Evolutionary conservation across 495 filamentous ascomycete species (phyloP), one percentile per base, ranked within the genome.

Genomic region (Trichoderma reesei): DNA sequence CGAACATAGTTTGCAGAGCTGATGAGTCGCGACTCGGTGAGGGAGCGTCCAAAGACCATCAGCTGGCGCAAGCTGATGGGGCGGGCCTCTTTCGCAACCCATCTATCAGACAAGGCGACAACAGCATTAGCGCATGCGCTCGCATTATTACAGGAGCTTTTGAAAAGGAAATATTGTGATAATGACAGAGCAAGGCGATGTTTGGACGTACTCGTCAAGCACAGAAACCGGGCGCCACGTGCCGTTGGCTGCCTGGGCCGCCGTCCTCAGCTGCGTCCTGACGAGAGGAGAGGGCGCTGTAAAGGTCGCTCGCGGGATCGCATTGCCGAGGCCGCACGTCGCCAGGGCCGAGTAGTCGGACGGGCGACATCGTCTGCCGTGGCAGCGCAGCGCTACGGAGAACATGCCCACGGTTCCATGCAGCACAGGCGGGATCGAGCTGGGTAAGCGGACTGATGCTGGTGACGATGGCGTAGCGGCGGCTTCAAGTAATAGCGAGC

Each of bases 1-100:
- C 94, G 90, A 48, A 98, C 91, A 80, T 98, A 98, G 74, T 98
- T 98, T 37, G 95, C 95, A 51, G 92, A 96, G 78, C 88, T 90
- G 62, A 98, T 85, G 63, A 98, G 82, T 64, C 95, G 88, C 20
- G 83, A 80, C 74, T 98, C 95, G 44, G 92, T 97, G 72, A 98
- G 75, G 13, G 92, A 92, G 34, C 94, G 88, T 0, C 82, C 81
- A 71, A 98, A 99, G 68, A 98, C 95, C 70, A 94, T 97, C 68
- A 99, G 82, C 73, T 95, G 91, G 44, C 91, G 87, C 63, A 97
- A 78, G 74, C 88, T 92, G 70, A 97, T 95, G 1, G 92, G 91
- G 36, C 90, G 82, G 9, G 91, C 90, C 70, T 91, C 86, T 61
- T 88, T 87, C 65, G 88, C 85, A 46, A 94, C 91, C 89, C 90